A percentile compares a stretch with the other conserved stretches of the same genome.
Evolutionary conservation across 768 basidiomycete species (phyloP).

Genomic region (Termitomyces sp.): DNA sequence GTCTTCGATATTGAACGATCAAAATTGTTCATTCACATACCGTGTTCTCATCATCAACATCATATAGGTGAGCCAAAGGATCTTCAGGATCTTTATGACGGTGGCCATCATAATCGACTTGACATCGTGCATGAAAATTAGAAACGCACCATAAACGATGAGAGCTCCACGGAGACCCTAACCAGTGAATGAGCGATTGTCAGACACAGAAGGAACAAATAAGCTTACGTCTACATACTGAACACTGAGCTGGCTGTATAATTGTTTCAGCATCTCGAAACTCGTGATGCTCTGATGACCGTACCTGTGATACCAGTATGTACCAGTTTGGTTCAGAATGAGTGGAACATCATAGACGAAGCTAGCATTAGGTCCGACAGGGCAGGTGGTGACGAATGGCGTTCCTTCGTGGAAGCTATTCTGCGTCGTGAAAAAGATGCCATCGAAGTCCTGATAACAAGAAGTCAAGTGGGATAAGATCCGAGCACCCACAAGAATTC

Average conservation of each 20-base stretch:
- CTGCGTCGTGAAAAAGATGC: conserved; percentile 20
- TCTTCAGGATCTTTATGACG: conserved; percentile 10
- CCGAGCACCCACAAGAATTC: background rate
- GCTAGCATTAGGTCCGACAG: conserved; percentile 25
- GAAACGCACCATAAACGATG: conserved; percentile 24
- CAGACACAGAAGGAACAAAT: background rate
- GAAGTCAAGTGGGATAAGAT: background rate
- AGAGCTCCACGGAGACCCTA: conserved; percentile 24
- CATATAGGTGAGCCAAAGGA: conserved; percentile 17
- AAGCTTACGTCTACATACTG: conserved; percentile 21
- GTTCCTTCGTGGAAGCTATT: conserved; percentile 24
- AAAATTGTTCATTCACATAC: background rate
- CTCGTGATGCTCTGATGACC: background rate
- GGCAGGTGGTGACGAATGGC: conserved; percentile 24
- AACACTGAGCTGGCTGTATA: conserved; percentile 17
- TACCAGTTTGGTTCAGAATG: conserved; percentile 25
- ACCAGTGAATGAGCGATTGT: background rate
- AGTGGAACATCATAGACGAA: conserved; percentile 28
- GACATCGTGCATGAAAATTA: background rate
- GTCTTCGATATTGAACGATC: background rate
- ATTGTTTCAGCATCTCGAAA: background rate
- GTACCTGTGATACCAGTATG: conserved; percentile 31
- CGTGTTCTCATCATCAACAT: conserved; percentile 17
- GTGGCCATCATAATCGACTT: background rate
- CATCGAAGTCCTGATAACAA: conserved; percentile 19